phyloP scores from a whole-genome alignment of 495 filamentous ascomycete genomes.

The Neurospora sp. region DNA sequence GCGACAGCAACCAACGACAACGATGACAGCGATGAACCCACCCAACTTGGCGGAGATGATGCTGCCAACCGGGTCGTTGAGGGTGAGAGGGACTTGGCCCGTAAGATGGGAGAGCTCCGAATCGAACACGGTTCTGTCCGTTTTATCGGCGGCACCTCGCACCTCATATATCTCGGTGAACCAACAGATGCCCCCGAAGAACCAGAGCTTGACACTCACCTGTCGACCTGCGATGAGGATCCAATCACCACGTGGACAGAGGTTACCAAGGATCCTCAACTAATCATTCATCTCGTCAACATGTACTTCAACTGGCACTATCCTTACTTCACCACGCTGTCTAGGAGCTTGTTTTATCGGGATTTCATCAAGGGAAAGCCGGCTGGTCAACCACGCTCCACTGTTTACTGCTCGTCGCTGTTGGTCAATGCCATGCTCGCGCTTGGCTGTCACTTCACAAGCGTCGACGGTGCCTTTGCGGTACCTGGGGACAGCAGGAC shows the following conservation, averaged over 20 bases:
- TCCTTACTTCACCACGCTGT: slow-evolving; percentile 87
- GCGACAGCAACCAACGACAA: slow-evolving; percentile 31
- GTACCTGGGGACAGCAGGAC: slow-evolving; percentile 66
- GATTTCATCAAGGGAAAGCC: slow-evolving; percentile 66
- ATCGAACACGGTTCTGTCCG: slow-evolving; percentile 84
- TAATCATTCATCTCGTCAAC: slow-evolving; percentile 80
- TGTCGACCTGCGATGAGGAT: slow-evolving; percentile 36
- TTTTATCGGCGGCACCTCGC: slow-evolving; percentile 91
- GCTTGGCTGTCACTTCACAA: slow-evolving; percentile 93
- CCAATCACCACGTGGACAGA: slow-evolving; percentile 77
- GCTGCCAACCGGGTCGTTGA: slow-evolving; percentile 39
- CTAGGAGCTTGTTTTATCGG: slow-evolving; percentile 78
- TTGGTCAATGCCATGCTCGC: slow-evolving; percentile 96
- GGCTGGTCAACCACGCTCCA: slow-evolving; percentile 31
- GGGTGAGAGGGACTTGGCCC: slow-evolving; percentile 79
- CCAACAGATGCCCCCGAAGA: slow-evolving; percentile 43
- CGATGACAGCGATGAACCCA: slow-evolving; percentile 25
- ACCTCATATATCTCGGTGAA: slow-evolving; percentile 69
- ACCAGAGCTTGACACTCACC: slow-evolving; percentile 38
- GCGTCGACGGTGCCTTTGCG: slow-evolving; percentile 56
- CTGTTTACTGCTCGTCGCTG: slow-evolving; percentile 75
- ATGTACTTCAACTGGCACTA: slow-evolving; percentile 99
- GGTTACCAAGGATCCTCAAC: slow-evolving; percentile 67
- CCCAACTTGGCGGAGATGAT: slow-evolving; percentile 24
- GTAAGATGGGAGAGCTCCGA: slow-evolving; percentile 84